These are phyloP conservation scores for Nigrospora sphaerica DNA, from an alignment of 2,329 filamentous ascomycete genomes.

Conservation along the genomic window DNA sequence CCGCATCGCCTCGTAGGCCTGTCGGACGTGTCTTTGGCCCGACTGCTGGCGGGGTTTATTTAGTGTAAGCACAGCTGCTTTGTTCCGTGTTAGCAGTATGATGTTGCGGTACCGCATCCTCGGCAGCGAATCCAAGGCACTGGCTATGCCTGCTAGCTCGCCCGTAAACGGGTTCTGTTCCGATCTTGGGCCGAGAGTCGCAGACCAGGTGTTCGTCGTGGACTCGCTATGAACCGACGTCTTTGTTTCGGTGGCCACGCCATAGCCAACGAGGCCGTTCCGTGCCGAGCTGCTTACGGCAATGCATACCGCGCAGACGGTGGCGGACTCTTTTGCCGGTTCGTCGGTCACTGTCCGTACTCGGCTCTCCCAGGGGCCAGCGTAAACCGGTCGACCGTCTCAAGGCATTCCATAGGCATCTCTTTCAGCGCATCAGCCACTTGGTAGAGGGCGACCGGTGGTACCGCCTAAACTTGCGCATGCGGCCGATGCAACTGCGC, in stretches of 20 bases:
- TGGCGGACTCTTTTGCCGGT: too few relatives aligned
- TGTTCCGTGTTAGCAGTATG: constrained; percentile 1
- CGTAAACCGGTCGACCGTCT: too few relatives aligned
- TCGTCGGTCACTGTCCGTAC: too few relatives aligned
- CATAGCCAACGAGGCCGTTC: too few relatives aligned
- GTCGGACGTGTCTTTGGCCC: background rate
- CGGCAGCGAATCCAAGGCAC: constrained; percentile 16
- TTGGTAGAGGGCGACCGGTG: constrained; percentile 4
- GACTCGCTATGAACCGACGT: background rate
- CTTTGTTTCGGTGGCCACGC: too few relatives aligned
- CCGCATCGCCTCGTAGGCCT: background rate
- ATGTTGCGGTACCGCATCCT: constrained; percentile 10
- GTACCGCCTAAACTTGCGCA: constrained; percentile 3
- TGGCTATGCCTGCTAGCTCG: background rate
- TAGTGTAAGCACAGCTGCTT: background rate
- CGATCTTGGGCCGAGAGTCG: background rate
- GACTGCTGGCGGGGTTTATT: constrained; percentile 1
- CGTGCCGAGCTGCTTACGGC: too few relatives aligned
- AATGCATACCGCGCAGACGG: too few relatives aligned
- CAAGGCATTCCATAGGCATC: too few relatives aligned
- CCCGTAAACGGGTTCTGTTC: constrained; percentile 2
- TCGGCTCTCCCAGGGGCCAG: too few relatives aligned
- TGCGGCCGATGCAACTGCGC: background rate
- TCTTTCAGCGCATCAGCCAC: constrained; percentile 2
- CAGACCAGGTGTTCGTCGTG: background rate